These are phyloP conservation scores for Ashbya aceris DNA, from an alignment of 1,139 yeast species.

Conservation along the genomic window DNA sequence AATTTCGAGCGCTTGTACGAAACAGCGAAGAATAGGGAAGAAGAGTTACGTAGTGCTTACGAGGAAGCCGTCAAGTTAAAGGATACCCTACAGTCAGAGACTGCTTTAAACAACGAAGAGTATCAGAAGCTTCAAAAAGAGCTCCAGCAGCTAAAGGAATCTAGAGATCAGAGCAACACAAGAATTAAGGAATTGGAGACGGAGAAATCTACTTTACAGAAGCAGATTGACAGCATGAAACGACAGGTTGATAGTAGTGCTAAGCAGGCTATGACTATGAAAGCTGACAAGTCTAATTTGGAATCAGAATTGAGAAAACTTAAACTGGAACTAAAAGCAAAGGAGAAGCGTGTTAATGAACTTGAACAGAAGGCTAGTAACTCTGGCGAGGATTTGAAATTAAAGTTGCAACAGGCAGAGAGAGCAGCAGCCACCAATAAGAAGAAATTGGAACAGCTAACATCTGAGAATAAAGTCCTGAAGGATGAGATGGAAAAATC, in stretches of 20 bases:
- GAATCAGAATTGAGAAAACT: conserved; percentile 28
- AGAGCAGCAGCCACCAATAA: conserved; percentile 32
- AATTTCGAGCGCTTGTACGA: conserved; percentile 10
- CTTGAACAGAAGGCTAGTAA: conserved; percentile 30
- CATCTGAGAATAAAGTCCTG: conserved; percentile 42
- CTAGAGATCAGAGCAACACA: not conserved
- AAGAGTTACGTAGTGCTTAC: conserved; percentile 11
- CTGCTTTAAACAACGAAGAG: conserved; percentile 1
- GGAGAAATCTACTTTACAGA: conserved; percentile 7
- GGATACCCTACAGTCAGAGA: conserved; percentile 5
- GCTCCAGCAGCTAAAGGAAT: not conserved
- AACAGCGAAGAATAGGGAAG: conserved; percentile 10
- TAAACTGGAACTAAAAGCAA: conserved; percentile 27
- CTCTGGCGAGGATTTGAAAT: conserved; percentile 33
- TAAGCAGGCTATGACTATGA: conserved; percentile 6
- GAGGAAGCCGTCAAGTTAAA: conserved; percentile 7
- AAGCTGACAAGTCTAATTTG: conserved; percentile 11
- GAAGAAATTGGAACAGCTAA: conserved; percentile 37
- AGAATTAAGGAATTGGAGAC: conserved; percentile 2
- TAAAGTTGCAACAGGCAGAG: conserved; percentile 30
- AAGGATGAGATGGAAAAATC: conserved; percentile 32
- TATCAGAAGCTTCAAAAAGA: not conserved
- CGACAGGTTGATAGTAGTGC: not conserved
- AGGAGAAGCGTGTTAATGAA: conserved; percentile 31
- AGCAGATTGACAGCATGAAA: conserved; percentile 6